phyloP scores from a whole-genome alignment of 1,284 basidiomycete genomes.

The Pholiota adiposa region DNA sequence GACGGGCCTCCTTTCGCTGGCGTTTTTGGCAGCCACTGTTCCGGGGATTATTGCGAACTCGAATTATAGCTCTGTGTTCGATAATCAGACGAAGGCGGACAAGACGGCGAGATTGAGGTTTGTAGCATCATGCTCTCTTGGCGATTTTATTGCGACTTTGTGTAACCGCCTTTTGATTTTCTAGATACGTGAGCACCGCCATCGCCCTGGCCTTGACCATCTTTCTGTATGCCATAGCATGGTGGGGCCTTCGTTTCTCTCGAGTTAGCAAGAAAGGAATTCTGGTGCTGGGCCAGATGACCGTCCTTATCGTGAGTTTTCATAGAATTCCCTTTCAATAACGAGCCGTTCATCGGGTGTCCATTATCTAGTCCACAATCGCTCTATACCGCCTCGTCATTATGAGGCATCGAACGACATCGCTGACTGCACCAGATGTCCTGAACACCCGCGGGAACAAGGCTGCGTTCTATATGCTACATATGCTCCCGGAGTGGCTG shows the following conservation, averaged over 20 bases:
- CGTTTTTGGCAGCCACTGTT: conserved; percentile 30
- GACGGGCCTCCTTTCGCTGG: conserved; percentile 20
- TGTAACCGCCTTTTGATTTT: not conserved
- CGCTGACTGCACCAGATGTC: conserved; percentile 36
- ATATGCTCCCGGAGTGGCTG: conserved; percentile 47
- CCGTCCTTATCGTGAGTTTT: conserved; percentile 27
- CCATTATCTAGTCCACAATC: conserved; percentile 30
- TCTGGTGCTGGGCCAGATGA: conserved; percentile 15
- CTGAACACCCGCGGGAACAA: conserved; percentile 40
- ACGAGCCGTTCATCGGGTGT: not conserved
- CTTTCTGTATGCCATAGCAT: conserved; percentile 20
- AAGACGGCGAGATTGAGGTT: conserved; percentile 15
- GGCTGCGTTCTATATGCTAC: conserved; percentile 47
- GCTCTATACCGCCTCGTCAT: conserved; percentile 44
- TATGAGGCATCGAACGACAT: conserved; percentile 38
- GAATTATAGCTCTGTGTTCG: conserved; percentile 18
- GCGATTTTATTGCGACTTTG: not conserved
- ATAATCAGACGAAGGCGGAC: conserved; percentile 15
- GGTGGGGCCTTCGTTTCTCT: conserved; percentile 28
- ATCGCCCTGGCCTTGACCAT: conserved; percentile 24
- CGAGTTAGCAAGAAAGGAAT: conserved; percentile 27
- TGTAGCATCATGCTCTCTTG: not conserved
- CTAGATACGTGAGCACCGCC: conserved; percentile 32
- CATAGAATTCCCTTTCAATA: not conserved
- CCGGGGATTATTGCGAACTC: conserved; percentile 29